Conservation (phyloP, 2,329 filamentous ascomycete species). For the Aureobasidium sp. region DNA sequence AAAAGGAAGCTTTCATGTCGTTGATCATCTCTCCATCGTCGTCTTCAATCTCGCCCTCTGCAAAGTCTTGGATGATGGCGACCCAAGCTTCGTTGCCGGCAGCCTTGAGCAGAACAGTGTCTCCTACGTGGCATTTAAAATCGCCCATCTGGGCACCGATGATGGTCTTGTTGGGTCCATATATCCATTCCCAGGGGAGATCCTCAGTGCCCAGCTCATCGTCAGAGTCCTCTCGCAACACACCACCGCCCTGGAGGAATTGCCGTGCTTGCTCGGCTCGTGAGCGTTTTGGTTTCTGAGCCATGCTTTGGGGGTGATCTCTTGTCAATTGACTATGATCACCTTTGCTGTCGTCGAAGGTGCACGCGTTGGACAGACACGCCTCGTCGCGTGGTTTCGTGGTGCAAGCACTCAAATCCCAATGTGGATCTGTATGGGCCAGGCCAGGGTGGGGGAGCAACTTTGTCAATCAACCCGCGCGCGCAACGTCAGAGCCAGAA, state of each 20-base stretch:
- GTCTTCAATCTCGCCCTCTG: constrained; percentile 60
- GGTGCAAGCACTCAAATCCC: constrained; percentile 2
- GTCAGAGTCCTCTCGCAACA: constrained; percentile 73
- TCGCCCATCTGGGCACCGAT: constrained; percentile 74
- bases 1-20: constrained; percentile 73
- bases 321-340: neutral
- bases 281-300: constrained; percentile 29
- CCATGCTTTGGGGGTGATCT: neutral
- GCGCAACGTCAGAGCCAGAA: constrained; percentile 5
- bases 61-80: constrained; percentile 77
- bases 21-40: constrained; percentile 43
- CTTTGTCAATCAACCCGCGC: neutral
- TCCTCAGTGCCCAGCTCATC: constrained; percentile 63
- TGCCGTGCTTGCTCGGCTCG: constrained; percentile 42
- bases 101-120: constrained; percentile 79
- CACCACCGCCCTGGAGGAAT: constrained; percentile 52
- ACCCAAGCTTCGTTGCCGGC: constrained; percentile 91
- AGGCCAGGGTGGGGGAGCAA: neutral
- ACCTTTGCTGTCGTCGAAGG: neutral
- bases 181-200: constrained; percentile 50
- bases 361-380: neutral
- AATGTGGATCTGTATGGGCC: constrained; percentile 1
- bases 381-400: constrained; percentile 7
- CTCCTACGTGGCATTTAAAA: constrained; percentile 75
- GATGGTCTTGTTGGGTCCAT: constrained; percentile 49